These are phyloP conservation scores for Triangularia verruculosa DNA, from an alignment of 2,329 filamentous ascomycete species.

Conservation along the genomic window DNA sequence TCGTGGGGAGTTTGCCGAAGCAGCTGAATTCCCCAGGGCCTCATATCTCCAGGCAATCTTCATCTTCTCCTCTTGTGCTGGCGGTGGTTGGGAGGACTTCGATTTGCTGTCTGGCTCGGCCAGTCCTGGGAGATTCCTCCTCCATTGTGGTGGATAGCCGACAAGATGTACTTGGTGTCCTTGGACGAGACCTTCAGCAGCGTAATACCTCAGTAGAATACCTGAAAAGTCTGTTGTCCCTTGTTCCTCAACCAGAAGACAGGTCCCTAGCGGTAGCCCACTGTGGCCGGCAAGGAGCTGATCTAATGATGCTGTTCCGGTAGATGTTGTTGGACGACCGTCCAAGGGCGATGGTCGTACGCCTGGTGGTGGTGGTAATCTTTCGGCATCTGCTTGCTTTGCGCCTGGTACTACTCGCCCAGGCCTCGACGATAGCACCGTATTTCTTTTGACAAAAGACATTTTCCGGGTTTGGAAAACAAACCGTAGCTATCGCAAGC, in stretches of 20 bases:
- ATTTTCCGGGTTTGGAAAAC: slow-evolving; percentile 35
- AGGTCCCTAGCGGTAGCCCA: slow-evolving; percentile 78
- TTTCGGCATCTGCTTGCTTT: slow-evolving; percentile 24
- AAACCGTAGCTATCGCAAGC: neutral
- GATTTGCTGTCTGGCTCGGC: slow-evolving; percentile 43
- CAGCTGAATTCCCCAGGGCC: slow-evolving; percentile 56
- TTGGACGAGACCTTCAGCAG: slow-evolving; percentile 88
- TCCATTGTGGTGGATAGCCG: slow-evolving; percentile 76
- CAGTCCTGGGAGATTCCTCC: slow-evolving; percentile 76
- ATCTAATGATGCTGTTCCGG: slow-evolving; percentile 83
- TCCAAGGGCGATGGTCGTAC: slow-evolving; percentile 85
- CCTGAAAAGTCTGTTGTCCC: slow-evolving; percentile 94
- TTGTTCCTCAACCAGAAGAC: slow-evolving; percentile 77
- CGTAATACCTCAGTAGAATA: slow-evolving; percentile 80
- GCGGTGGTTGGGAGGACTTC: slow-evolving; percentile 41
- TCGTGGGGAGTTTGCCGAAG: slow-evolving; percentile 24
- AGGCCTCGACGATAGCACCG: slow-evolving; percentile 45
- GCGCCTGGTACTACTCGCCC: slow-evolving; percentile 31
- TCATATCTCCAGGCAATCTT: slow-evolving; percentile 99
- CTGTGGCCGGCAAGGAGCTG: slow-evolving; percentile 80
- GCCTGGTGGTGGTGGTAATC: slow-evolving; percentile 43
- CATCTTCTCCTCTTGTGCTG: slow-evolving; percentile 69
- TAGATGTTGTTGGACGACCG: slow-evolving; percentile 84
- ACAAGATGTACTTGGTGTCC: slow-evolving; percentile 86
- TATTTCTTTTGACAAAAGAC: slow-evolving; percentile 58